phyloP scores from a whole-genome alignment of 495 filamentous ascomycete species.

The Peziza echinospora region DNA sequence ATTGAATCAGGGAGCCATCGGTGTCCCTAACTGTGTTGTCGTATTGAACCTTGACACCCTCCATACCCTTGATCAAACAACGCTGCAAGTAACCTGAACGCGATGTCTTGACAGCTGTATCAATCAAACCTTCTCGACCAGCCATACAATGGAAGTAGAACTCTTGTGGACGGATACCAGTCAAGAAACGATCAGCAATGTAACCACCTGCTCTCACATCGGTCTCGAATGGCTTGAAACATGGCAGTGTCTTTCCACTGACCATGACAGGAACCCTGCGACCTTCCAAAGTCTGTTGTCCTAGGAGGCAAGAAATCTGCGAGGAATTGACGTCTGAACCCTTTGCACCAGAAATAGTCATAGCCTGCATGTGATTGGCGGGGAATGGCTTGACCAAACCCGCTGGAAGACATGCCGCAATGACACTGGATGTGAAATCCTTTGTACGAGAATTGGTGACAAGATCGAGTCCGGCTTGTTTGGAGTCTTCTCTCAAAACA shows the following conservation, averaged over 20 bases:
- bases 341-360: constrained; percentile 95
- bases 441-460: constrained; percentile 54
- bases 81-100: constrained; percentile 91
- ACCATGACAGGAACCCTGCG: constrained; percentile 92
- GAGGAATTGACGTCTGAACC: constrained; percentile 84
- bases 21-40: constrained; percentile 85
- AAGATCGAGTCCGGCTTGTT: constrained; percentile 69
- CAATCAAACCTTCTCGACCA: constrained; percentile 92
- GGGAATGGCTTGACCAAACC: constrained; percentile 84
- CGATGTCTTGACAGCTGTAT: constrained; percentile 97
- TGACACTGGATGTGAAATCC: constrained; percentile 58
- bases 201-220: constrained; percentile 83
- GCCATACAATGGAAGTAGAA: constrained; percentile 99
- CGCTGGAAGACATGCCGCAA: constrained; percentile 49
- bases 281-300: constrained; percentile 92
- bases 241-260: constrained; percentile 87
- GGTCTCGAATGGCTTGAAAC: constrained; percentile 80
- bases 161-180: constrained; percentile 88
- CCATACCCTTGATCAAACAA: constrained; percentile 98
- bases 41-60: constrained; percentile 77
- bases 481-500: constrained; percentile 71
- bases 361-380: constrained; percentile 94
- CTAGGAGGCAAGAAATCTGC: constrained; percentile 90
- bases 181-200: constrained; percentile 90
- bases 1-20: constrained; percentile 82